A percentile compares a stretch with the other conserved stretches of the same genome.
Conservation (phyloP, 805 yeast species). For the Candida nanaspora region DNA sequence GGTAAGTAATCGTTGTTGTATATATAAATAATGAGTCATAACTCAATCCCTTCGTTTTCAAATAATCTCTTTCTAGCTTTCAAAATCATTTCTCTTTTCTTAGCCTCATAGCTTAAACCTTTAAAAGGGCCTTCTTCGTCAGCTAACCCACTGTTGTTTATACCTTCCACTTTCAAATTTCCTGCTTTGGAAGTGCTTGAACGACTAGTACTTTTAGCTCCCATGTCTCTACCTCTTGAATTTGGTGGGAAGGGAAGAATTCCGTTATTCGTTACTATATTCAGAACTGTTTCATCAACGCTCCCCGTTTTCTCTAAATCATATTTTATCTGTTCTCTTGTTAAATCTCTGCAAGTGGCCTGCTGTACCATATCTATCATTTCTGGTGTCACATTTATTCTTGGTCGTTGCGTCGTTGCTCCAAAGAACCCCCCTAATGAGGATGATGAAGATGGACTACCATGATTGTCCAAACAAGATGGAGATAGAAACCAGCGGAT, state of each 20-base stretch:
- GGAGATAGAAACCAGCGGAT: slow-evolving; percentile 62
- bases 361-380: slow-evolving; percentile 86
- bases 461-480: too few species aligned
- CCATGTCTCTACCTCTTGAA: background rate
- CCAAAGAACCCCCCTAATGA: too few species aligned
- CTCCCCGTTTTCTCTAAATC: slow-evolving; percentile 75
- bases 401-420: too few species aligned
- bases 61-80: slow-evolving; percentile 53
- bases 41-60: slow-evolving; percentile 14
- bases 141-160: too few species aligned
- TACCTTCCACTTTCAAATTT: too few species aligned
- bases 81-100: slow-evolving; percentile 51
- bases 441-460: too few species aligned
- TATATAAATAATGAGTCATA: too few species aligned
- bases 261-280: slow-evolving; percentile 57
- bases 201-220: background rate
- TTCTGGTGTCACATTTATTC: slow-evolving; percentile 41
- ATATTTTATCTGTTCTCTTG: slow-evolving; percentile 55
- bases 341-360: slow-evolving; percentile 60
- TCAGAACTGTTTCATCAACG: slow-evolving; percentile 74
- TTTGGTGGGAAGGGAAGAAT: slow-evolving; percentile 49
- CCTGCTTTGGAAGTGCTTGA: background rate
- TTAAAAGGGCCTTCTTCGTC: slow-evolving; percentile 20
- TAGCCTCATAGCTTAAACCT: slow-evolving; percentile 41
- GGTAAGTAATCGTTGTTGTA: too few species aligned